Evolutionary conservation across 352 stramenopile genomes (phyloP), one percentile per base, ranked within the genome.

Genomic region (Thraustochytrium aureum): DNA sequence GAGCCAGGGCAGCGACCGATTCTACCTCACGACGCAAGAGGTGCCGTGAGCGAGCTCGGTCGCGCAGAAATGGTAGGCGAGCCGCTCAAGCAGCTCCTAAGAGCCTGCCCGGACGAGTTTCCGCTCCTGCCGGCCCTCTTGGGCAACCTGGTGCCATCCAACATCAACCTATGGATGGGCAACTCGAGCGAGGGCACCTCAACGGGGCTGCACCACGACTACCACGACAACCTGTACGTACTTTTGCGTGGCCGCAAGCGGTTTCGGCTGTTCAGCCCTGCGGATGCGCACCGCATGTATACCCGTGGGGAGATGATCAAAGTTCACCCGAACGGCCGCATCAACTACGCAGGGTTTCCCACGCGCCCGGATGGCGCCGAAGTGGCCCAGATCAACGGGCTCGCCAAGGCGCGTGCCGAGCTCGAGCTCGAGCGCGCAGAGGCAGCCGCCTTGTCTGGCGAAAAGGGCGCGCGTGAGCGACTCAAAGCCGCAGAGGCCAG

Each of bases 191-290:
- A 89, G 52, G 90, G 88, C 10, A 93, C 88, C 33, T 94, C 88
- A 14, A 92, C 88, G 12, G 96, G 96, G 0, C 88, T 99, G 41
- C 96, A 99, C 86, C 96, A 99, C 83, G 96, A 99, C 86, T 98
- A 97, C 89, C 96, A 99, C 85, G 96, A 99, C 88, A 99, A 99
- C 84, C 83, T 99, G 35, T 99, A 99, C 87, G 89, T 98, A 52
- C 61, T 99, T 32, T 82, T 98, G 47, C 86, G 89, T 41, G 96
- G 96, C 32, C 89, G 86, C 62, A 99, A 99, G 86, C 86, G 84
- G 22, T 98, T 99, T 88, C 91, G 92, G 35, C 84, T 99, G 41
- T 98, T 94, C 84, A 93, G 88, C 60, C 95, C 95, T 3, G 87
- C 85, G 1, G 90, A 97, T 76, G 87, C 93, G 3, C 81, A 91